These are phyloP conservation scores for Backusella luteola DNA, from an alignment of 192 early-diverging fungal species.

Conservation along the genomic window DNA sequence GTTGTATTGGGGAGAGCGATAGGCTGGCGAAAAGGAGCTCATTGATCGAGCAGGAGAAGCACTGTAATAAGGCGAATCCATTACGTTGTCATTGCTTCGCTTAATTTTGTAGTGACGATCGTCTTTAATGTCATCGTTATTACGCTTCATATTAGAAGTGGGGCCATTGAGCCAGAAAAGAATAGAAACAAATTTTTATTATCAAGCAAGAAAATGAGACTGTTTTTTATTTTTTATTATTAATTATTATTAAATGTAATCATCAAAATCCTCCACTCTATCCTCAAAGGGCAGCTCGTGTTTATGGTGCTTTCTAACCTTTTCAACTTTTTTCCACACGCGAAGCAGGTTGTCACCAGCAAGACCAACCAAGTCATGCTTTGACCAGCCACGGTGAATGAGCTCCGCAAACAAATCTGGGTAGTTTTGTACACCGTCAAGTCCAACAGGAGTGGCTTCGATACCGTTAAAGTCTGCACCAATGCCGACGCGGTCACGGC, in stretches of 20 bases:
- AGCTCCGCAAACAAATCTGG: conserved; percentile 38
- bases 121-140: conserved; percentile 9
- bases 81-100: neutral
- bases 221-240: neutral
- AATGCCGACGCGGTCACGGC: conserved; percentile 54
- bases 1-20: neutral
- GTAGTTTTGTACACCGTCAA: conserved; percentile 54
- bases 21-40: conserved; percentile 17
- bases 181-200: neutral
- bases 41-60: neutral
- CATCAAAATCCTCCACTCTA: conserved; percentile 18
- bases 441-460: conserved; percentile 39
- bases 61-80: neutral
- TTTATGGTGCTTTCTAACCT: conserved; percentile 25
- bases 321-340: conserved; percentile 38
- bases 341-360: conserved; percentile 42
- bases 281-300: conserved; percentile 17
- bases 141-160: neutral
- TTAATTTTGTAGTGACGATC: neutral
- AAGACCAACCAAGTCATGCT: conserved; percentile 39
- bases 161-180: neutral
- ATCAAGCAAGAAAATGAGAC: neutral
- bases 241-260: neutral
- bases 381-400: conserved; percentile 35
- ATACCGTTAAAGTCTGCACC: conserved; percentile 69